Evolutionary conservation across 345 rosid species (phyloP).

Genomic region (Eucalyptus globulus): DNA sequence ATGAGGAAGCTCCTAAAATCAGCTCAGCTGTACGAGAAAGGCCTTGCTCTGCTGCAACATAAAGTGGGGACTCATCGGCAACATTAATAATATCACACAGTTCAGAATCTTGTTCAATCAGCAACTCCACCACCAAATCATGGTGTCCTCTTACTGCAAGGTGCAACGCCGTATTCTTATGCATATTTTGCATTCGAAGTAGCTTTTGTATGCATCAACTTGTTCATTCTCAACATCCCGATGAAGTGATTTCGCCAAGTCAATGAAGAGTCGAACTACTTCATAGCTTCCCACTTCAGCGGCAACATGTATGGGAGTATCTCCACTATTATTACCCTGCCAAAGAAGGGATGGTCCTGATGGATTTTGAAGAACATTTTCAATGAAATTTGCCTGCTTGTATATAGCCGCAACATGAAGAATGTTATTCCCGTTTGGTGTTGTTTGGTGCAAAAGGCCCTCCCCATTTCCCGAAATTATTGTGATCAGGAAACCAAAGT

Average conservation of each 20-base stretch:
- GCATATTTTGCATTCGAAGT: background rate
- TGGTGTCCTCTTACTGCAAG: background rate
- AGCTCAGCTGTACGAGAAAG: background rate
- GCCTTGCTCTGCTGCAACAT: background rate
- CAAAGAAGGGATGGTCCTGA: background rate
- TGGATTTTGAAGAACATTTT: background rate
- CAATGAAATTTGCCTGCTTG: background rate
- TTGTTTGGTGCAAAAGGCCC: background rate
- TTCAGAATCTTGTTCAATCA: background rate
- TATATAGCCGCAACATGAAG: background rate
- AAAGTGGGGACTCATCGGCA: background rate
- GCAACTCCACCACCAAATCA: background rate
- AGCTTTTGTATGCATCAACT: background rate
- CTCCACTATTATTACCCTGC: background rate
- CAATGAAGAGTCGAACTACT: background rate
- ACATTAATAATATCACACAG: background rate
- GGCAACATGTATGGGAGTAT: background rate
- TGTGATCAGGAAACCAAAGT: background rate
- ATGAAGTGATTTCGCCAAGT: background rate
- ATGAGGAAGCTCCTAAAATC: background rate
- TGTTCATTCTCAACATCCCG: background rate
- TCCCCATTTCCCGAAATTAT: background rate
- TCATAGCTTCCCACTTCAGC: background rate
- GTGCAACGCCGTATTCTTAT: background rate
- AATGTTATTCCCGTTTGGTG: background rate